phyloP scores from a whole-genome alignment of 176 grass and related monocot species.

The Puya raimondii region DNA sequence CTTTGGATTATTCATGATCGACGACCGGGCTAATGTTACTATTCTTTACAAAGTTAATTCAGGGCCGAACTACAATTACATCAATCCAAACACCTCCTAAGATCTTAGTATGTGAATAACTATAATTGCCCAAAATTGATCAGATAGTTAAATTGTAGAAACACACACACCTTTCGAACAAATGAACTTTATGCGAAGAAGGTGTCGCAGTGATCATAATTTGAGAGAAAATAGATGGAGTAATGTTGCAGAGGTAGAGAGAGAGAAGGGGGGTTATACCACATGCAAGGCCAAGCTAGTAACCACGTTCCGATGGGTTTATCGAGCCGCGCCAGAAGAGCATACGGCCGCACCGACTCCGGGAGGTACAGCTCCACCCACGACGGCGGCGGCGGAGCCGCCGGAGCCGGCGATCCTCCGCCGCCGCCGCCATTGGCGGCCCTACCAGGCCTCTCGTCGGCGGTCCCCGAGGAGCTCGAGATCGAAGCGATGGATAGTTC shows the following conservation, averaged over 20 bases:
- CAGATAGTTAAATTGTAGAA: too few species aligned
- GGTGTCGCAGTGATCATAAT: too few species aligned
- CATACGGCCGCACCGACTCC: conserved; percentile 47
- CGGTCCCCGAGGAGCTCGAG: not conserved
- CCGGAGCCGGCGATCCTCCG: not conserved
- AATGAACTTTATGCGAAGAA: too few species aligned
- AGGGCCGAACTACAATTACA: too few species aligned
- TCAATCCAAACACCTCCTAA: too few species aligned
- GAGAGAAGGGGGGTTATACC: conserved; percentile 21
- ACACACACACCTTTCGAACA: too few species aligned
- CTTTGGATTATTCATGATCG: too few species aligned
- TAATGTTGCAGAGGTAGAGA: not conserved
- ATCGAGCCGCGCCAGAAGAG: conserved; percentile 67
- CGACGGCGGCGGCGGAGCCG: conserved; percentile 5
- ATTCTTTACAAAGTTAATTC: too few species aligned
- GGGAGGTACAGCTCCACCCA: conserved; percentile 66
- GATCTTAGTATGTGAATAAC: too few species aligned
- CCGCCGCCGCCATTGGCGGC: not conserved
- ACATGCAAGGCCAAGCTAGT: conserved; percentile 78
- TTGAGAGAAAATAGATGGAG: not conserved
- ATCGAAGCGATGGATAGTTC: conserved; percentile 8
- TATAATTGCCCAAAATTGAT: too few species aligned
- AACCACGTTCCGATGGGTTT: conserved; percentile 79
- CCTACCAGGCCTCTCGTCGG: not conserved
- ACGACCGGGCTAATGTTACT: too few species aligned